Evolutionary conservation across 228 moss, liverwort and hornwort species (phyloP), one percentile per base, ranked within the genome.

Genomic region (Sphagnum fallax): DNA sequence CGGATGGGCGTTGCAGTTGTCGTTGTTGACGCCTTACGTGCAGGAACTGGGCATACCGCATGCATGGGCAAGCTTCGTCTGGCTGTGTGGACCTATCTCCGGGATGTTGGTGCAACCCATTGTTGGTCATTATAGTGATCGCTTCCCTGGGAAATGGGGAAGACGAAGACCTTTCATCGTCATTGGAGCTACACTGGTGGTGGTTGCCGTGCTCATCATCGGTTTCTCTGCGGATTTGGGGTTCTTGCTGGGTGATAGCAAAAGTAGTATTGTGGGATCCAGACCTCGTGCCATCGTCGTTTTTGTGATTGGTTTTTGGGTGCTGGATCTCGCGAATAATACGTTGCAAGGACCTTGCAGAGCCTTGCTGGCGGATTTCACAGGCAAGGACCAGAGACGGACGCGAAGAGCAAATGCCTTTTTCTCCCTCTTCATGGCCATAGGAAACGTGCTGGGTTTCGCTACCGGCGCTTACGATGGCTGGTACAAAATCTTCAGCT

Each of bases 301-400:
- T 18, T 94, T 94, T 65, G 80, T 94, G 52, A 0, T 84, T 18
- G 94, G 94, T 6, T 94, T 94, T 76, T 94, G 94, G 94, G 66
- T 94, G 8, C 74, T 94, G 65, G 94, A 94, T 51, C 75, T 94
- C 48, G 91, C 94, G 4, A 94, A 94, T 53, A 94, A 94, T 71
- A 94, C 91, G 7, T 86, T 94, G 0, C 94, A 94, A 65, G 91
- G 89, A 0, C 94, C 94, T 1, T 91, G 91, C 80, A 75, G 94
- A 16, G 94, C 94, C 16, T 70, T 94, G 62, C 67, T 94, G 66
- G 94, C 94, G 4, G 94, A 94, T 76, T 91, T 86, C 69, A 85
- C 93, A 50, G 93, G 93, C 71, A 70, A 76, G 53, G 78, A 81
- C 4, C 80, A 80, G 55, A 72, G 64, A 53, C 74, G 91, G 47